Percentiles rank a stretch among this genome's conserved stretches.
Conservation (phyloP, 805 yeast species). For the Tetrapisispora namnaoensis region DNA sequence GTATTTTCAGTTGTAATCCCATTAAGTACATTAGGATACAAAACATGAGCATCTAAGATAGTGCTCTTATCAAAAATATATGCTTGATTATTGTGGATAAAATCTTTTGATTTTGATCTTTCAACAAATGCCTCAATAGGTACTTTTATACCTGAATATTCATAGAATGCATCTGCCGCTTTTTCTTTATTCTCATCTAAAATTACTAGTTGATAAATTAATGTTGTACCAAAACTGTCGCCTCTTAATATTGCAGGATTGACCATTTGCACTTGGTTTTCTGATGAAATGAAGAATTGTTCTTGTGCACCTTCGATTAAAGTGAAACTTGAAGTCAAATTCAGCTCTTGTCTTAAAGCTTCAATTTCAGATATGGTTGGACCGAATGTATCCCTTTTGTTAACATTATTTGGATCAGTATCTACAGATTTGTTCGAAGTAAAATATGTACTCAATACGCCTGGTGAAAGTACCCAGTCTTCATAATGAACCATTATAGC, state of each 20-base stretch:
- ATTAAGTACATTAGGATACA: not conserved
- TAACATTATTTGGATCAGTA: not conserved
- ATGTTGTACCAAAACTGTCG: not conserved
- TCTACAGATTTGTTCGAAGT: not conserved
- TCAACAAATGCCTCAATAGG: not conserved
- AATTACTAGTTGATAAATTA: not conserved
- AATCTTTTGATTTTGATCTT: not conserved
- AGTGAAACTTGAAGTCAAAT: not conserved
- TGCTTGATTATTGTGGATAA: not conserved
- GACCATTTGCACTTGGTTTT: not conserved
- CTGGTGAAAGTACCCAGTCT: not conserved
- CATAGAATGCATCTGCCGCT: not conserved
- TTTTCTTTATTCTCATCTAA: not conserved
- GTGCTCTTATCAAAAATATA: not conserved
- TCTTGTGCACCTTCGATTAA: not conserved
- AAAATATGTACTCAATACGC: not conserved
- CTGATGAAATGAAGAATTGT: not conserved
- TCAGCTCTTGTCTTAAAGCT: not conserved
- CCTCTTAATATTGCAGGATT: not conserved
- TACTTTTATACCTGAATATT: not conserved
- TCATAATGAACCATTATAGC: not conserved
- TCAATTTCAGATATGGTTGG: not conserved
- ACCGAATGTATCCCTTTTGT: not conserved
- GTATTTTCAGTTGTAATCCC: not conserved
- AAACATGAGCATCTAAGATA: not conserved